These are phyloP conservation scores for Lyophyllum semitale DNA, from an alignment of 768 basidiomycete genomes.

Conservation along the genomic window DNA sequence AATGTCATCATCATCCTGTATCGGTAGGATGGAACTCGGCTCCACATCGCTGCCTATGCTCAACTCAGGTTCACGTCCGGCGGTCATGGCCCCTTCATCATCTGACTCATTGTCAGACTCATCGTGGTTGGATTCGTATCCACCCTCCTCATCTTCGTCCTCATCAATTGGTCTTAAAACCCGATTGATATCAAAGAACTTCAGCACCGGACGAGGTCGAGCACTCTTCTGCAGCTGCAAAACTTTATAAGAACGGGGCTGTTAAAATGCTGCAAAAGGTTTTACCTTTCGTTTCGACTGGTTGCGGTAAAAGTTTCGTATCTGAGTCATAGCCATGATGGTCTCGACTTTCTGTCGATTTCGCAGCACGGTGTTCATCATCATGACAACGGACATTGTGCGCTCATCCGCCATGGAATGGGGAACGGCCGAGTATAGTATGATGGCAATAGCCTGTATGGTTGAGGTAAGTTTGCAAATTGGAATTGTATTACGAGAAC, in stretches of 20 bases:
- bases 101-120: too few relatives aligned
- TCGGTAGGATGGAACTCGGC: too few relatives aligned
- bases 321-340: slow-evolving; percentile 24
- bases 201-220: slow-evolving; percentile 20
- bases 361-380: slow-evolving; percentile 30
- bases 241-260: neutral
- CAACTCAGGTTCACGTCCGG: too few relatives aligned
- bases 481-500: slow-evolving; percentile 10
- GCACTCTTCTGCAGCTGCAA: slow-evolving; percentile 16
- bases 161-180: slow-evolving; percentile 19
- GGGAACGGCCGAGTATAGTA: slow-evolving; percentile 31
- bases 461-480: too few relatives aligned
- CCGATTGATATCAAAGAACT: slow-evolving; percentile 24
- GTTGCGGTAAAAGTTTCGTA: slow-evolving; percentile 18
- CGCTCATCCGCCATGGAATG: slow-evolving; percentile 42
- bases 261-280: too few relatives aligned
- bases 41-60: too few relatives aligned
- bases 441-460: slow-evolving; percentile 31
- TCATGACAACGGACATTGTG: slow-evolving; percentile 33
- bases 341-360: slow-evolving; percentile 27
- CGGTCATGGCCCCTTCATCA: too few relatives aligned
- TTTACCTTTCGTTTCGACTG: neutral
- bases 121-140: too few relatives aligned
- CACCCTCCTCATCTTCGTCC: slow-evolving; percentile 8
- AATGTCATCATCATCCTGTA: too few relatives aligned